phyloP scores from a whole-genome alignment of 192 early-diverging fungal species.

The Globomyces pollinis-pini region DNA sequence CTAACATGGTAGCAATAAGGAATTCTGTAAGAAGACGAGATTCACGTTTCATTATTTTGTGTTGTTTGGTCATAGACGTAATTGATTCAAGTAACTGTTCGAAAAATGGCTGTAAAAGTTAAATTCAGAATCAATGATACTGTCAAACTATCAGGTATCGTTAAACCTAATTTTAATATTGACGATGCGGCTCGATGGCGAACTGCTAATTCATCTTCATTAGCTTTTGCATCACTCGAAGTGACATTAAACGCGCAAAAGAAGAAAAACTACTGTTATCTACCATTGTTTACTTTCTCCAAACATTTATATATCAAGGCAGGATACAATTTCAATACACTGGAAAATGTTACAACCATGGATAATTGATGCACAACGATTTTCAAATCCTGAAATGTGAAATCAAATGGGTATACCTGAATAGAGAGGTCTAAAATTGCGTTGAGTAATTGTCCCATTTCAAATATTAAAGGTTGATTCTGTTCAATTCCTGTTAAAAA shows the following conservation, averaged over 20 bases:
- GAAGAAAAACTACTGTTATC: conserved; percentile 20
- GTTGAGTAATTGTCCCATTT: conserved; percentile 15
- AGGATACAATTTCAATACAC: conserved; percentile 9
- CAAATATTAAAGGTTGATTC: neutral
- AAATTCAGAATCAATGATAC: no score
- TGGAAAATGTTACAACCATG: conserved; percentile 20
- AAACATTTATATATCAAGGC: conserved; percentile 17
- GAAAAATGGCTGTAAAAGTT: no score
- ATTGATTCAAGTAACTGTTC: no score
- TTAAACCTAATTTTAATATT: conserved; percentile 27
- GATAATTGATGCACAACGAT: conserved; percentile 13
- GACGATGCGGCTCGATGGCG: conserved; percentile 23
- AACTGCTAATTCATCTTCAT: conserved; percentile 1
- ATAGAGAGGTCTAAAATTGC: conserved; percentile 9
- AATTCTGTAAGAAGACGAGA: neutral
- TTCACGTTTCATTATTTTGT: no score
- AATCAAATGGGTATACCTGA: no score
- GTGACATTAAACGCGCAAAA: conserved; percentile 18
- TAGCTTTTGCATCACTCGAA: neutral
- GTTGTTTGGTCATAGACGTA: no score
- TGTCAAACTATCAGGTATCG: conserved; percentile 35
- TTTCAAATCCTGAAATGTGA: conserved; percentile 10
- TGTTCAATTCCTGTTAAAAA: neutral
- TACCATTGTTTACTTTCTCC: conserved; percentile 22
- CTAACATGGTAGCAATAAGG: neutral